A percentile compares a stretch with the other conserved stretches of the same genome.
These are phyloP conservation scores for Daldinia concentrica DNA, from an alignment of 495 filamentous ascomycete genomes.

Conservation along the genomic window DNA sequence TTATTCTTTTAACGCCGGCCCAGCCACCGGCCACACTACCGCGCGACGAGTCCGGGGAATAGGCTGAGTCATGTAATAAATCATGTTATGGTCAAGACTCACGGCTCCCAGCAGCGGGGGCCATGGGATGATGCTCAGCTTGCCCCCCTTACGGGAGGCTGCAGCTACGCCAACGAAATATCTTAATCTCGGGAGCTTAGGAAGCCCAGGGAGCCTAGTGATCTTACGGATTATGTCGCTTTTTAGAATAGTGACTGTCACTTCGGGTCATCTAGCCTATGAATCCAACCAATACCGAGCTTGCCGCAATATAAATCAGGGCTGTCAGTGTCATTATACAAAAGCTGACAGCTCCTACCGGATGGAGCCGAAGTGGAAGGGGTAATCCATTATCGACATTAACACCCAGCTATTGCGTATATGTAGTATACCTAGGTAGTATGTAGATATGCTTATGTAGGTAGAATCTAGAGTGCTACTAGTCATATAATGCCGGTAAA, in stretches of 20 bases:
- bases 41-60: conserved; percentile 22
- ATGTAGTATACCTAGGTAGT: neutral
- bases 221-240: conserved; percentile 27
- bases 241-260: conserved; percentile 27
- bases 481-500: neutral
- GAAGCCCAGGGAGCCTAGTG: conserved; percentile 22
- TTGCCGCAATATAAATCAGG: conserved; percentile 31
- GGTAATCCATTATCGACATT: conserved; percentile 35
- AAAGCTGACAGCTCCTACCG: conserved; percentile 38
- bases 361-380: conserved; percentile 35
- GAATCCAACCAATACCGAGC: conserved; percentile 32
- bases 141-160: conserved; percentile 25
- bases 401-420: conserved; percentile 22
- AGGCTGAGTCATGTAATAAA: conserved; percentile 10
- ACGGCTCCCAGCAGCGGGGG: conserved; percentile 9
- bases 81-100: conserved; percentile 20
- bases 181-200: conserved; percentile 36
- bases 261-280: conserved; percentile 28
- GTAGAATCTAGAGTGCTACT: neutral
- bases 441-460: neutral
- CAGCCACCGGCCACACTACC: conserved; percentile 16
- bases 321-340: conserved; percentile 27
- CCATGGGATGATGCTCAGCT: conserved; percentile 30
- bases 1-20: conserved; percentile 13
- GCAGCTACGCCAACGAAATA: conserved; percentile 24